These are phyloP conservation scores for Leccinum barrowsii DNA, from an alignment of 768 basidiomycete genomes.

Conservation along the genomic window DNA sequence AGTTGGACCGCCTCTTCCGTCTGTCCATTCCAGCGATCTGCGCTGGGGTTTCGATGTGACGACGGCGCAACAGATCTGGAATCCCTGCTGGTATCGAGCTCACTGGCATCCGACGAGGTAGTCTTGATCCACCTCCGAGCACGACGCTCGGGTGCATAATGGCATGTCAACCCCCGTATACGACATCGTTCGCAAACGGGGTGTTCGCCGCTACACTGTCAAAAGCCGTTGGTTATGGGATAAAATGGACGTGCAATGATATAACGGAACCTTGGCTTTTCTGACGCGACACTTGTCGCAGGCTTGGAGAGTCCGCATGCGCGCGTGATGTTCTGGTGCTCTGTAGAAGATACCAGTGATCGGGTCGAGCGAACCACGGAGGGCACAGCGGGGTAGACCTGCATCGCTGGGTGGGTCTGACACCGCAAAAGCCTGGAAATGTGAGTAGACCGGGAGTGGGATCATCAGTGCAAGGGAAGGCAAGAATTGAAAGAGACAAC, in stretches of 20 bases:
- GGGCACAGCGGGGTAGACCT: constrained; percentile 24
- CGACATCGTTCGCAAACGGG: constrained; percentile 67
- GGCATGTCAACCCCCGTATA: constrained; percentile 54
- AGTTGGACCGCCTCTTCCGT: background rate
- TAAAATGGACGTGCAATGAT: background rate
- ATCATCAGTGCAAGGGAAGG: background rate
- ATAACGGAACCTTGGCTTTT: constrained; percentile 63
- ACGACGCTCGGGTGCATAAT: constrained; percentile 62
- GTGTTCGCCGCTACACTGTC: constrained; percentile 68
- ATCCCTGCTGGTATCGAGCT: background rate
- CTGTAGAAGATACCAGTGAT: constrained; percentile 64
- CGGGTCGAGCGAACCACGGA: constrained; percentile 62
- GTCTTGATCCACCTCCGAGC: background rate
- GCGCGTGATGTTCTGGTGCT: constrained; percentile 53
- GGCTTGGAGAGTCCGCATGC: constrained; percentile 67
- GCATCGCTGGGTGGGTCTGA: constrained; percentile 4
- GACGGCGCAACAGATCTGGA: background rate
- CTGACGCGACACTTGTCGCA: constrained; percentile 71
- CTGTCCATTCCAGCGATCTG: too few relatives aligned
- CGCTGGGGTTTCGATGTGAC: too few relatives aligned
- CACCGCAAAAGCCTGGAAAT: background rate
- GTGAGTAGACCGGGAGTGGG: background rate
- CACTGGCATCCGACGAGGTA: background rate
- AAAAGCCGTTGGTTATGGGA: too few relatives aligned
- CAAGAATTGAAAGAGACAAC: too few relatives aligned